phyloP scores from a whole-genome alignment of 768 basidiomycete species.

The Mycena pura region DNA sequence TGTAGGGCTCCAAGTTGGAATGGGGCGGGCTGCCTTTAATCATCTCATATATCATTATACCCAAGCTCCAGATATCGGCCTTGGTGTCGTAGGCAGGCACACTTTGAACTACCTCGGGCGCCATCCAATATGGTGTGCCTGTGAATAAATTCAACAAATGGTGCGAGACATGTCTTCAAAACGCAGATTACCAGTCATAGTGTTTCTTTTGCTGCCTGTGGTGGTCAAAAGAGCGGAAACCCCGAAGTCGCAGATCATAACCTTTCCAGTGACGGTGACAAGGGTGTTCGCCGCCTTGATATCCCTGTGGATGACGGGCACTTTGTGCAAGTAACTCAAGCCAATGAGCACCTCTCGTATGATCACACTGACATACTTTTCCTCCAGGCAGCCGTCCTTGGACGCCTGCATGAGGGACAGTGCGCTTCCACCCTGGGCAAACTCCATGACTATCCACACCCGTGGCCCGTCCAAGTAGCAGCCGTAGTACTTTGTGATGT shows the following conservation, averaged over 20 bases:
- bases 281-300: constrained; percentile 98
- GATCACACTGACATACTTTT: constrained; percentile 88
- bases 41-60: constrained; percentile 97
- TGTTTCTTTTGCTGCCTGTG: constrained; percentile 89
- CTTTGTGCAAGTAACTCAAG: constrained; percentile 89
- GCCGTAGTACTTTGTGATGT: constrained; percentile 96
- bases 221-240: constrained; percentile 92
- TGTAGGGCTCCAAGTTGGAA: constrained; percentile 83
- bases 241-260: constrained; percentile 98
- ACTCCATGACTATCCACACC: constrained; percentile 99
- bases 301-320: constrained; percentile 95
- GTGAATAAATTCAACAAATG: neutral
- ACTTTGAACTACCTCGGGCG: constrained; percentile 92
- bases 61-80: constrained; percentile 98
- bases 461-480: constrained; percentile 94
- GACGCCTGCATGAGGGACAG: constrained; percentile 91
- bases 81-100: constrained; percentile 95
- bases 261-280: constrained; percentile 85
- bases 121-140: constrained; percentile 99
- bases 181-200: constrained; percentile 61
- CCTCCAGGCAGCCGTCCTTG: constrained; percentile 78
- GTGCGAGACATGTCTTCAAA: neutral
- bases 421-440: constrained; percentile 94
- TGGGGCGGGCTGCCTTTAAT: constrained; percentile 96
- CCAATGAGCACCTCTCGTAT: constrained; percentile 88